Percentiles rank a stretch among this genome's conserved stretches.
Conservation (phyloP, 306 rosid species). For the Cicer pinnatifidum region DNA sequence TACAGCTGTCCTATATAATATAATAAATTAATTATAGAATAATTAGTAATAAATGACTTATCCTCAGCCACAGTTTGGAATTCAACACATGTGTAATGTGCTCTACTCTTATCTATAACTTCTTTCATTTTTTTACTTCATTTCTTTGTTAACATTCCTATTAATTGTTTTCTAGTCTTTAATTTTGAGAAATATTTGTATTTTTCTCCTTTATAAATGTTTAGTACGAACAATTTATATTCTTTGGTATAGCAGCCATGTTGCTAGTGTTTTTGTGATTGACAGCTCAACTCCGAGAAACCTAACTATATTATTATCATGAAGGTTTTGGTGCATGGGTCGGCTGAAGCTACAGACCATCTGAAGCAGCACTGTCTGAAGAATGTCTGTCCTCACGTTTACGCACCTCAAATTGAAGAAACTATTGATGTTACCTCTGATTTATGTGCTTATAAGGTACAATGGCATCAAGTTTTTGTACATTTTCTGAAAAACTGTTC, state of each 20-base stretch:
- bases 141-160: slow-evolving; percentile 12
- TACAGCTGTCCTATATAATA: no score
- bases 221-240: background rate
- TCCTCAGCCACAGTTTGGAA: no score
- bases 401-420: slow-evolving; percentile 94
- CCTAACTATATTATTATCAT: background rate
- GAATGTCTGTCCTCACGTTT: slow-evolving; percentile 84
- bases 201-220: background rate
- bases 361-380: slow-evolving; percentile 87
- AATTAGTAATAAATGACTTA: no score
- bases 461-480: slow-evolving; percentile 26
- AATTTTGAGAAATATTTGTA: background rate
- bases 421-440: slow-evolving; percentile 96
- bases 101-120: background rate
- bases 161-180: background rate
- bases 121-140: background rate
- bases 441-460: slow-evolving; percentile 92
- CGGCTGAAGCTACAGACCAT: slow-evolving; percentile 98
- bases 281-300: background rate
- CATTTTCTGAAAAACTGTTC: slow-evolving; percentile 28
- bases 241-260: background rate
- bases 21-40: no score
- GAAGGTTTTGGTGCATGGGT: slow-evolving; percentile 97
- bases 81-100: no score
- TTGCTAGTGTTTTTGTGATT: background rate